Evolutionary conservation across 257 asterid species (phyloP), one percentile per base, ranked within the genome.

Genomic region (Catharanthus roseus): DNA sequence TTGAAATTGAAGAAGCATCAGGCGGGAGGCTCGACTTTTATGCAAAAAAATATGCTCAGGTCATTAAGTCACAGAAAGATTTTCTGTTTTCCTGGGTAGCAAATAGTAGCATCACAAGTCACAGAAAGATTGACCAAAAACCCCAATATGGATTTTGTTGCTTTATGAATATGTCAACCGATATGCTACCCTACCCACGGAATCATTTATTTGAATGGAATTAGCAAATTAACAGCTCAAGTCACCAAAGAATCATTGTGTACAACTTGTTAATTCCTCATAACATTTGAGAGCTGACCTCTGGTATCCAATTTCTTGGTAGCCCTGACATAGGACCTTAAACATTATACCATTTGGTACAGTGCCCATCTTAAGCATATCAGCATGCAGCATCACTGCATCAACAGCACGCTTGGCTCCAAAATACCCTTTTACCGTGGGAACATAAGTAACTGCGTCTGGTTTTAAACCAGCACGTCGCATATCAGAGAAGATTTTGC

Each of bases 341-440:
- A 68, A 78, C 65, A 85, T 55, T 68, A 65, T 65, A n/a, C 65
- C 72, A 68, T 74, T 74, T 19, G 90, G 82, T 68, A 82, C 69
- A 33, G 74, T 53, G 3, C 91, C 95, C 63, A 65, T 77, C 92
- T 91, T 89, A 38, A 87, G 19, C 92, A 87, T 79, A 74, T 91
- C 96, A 26, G 96, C 95, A 68, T 91, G 93, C 67, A 91, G 70
- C 90, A 89, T 85, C 87, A 82, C 80, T 64, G 78, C 92, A 72
- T 79, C 73, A 63, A 77, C 54, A 45, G 77, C 75, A 38, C 70
- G 86, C 74, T 79, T 83, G 47, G 54, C 76, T 24, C 58, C 74
- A 64, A 77, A 87, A 82, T 87, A 90, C 73, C 85, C 86, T 57
- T 63, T 75, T 15, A 87, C 10, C 10, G 89, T 55, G 16, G 75